A percentile compares a stretch with the other conserved stretches of the same genome.
Conservation (phyloP, 1,139 yeast species). For the Sugiyamaella grinbergsii region DNA sequence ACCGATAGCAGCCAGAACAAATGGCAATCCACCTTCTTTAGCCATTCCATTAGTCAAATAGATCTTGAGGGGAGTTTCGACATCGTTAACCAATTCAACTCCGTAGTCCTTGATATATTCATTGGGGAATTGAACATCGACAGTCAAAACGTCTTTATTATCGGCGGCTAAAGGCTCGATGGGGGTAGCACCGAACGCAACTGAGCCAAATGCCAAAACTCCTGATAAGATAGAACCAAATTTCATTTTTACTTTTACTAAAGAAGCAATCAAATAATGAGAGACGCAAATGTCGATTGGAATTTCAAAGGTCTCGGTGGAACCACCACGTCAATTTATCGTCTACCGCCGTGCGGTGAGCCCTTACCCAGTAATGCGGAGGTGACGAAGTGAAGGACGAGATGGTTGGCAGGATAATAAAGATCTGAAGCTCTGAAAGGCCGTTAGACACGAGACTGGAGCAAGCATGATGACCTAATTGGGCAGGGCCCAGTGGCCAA, state of each 20-base stretch:
- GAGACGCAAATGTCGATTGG: too few relatives aligned
- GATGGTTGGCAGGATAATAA: too few relatives aligned
- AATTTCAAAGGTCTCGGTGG: neutral
- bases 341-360: neutral
- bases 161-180: neutral
- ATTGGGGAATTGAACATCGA: slow-evolving; percentile 16
- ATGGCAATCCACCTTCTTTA: slow-evolving; percentile 39
- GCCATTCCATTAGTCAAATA: slow-evolving; percentile 61
- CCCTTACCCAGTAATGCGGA: neutral
- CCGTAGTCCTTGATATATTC: slow-evolving; percentile 23
- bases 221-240: slow-evolving; percentile 11
- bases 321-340: neutral
- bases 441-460: too few relatives aligned
- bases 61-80: slow-evolving; percentile 57
- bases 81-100: slow-evolving; percentile 48
- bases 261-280: too few relatives aligned
- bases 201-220: slow-evolving; percentile 13
- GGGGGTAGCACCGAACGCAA: slow-evolving; percentile 2
- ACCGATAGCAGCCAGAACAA: slow-evolving; percentile 69
- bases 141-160: slow-evolving; percentile 10
- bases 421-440: too few relatives aligned
- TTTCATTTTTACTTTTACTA: slow-evolving; percentile 5
- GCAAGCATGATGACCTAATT: too few relatives aligned
- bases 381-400: neutral
- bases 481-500: too few relatives aligned